Evolutionary conservation across 108 stramenopile genomes (phyloP), one percentile per base, ranked within the genome.

Genomic region (Cyclostephanos invisitatus): DNA sequence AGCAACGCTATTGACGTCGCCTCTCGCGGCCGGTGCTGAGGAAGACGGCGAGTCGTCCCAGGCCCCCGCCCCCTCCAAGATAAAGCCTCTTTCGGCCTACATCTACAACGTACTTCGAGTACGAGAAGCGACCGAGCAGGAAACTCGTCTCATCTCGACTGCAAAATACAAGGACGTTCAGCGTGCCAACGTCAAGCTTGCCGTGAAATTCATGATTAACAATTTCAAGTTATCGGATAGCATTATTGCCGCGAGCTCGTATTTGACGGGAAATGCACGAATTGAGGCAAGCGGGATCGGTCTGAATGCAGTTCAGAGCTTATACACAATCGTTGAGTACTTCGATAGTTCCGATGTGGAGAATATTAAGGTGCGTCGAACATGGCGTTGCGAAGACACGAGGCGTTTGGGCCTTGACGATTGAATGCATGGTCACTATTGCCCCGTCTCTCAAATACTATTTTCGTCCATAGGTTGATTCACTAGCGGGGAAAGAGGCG

Each of bases 151-250:
- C 50, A 90, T 96, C 63, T 83, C 78, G 35, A 84, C 80, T 5
- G 92, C 91, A 48, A 96, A 92, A 80, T 96, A 90, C 80, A 93
- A 93, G 68, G 91, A 93, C 64, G 77, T 85, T n/a, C 90, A 91
- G 71, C 89, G 95, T 58, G 89, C 87, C 72, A 93, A 93, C 68
- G 88, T 96, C 67, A 96, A 96, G 73, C 77, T 93, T 67, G 95
- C 95, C 2, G 87, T 93, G 58, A 86, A 85, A 66, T 91, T 90
- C 70, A 96, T 96, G 80, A 63, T 96, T 20, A 75, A 90, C 48
- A 96, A 93, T 82, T 96, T 93, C 70, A 77, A 84, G 32, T 75
- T 96, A 62, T 70, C 71, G 15, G 91, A 93, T 70, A 83, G 77
- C 62, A 64, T 96, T 20, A 84, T 91, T 36, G 83, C 84, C 50